These are phyloP conservation scores for Neofusicoccum umdonicola DNA, from an alignment of 2,329 filamentous ascomycete species.

Conservation along the genomic window DNA sequence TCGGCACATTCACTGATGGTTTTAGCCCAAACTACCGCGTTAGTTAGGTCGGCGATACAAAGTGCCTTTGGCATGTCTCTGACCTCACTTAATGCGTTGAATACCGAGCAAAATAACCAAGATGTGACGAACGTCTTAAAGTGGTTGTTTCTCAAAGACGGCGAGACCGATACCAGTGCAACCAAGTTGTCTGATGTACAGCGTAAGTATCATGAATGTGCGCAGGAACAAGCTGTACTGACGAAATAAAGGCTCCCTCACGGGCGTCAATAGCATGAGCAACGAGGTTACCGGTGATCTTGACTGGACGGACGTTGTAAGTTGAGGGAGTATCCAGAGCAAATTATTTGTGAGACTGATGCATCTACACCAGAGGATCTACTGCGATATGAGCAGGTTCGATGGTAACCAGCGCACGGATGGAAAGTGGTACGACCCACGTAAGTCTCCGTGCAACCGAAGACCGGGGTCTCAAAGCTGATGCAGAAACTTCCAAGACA, in stretches of 20 bases:
- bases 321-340: too few species aligned
- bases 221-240: not conserved
- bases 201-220: not conserved
- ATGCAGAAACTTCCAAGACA: not conserved
- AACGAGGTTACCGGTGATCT: not conserved
- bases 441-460: not conserved
- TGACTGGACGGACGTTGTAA: too few species aligned
- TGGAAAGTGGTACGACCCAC: not conserved
- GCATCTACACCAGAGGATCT: not conserved
- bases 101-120: not conserved
- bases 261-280: not conserved
- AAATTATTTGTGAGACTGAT: too few species aligned
- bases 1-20: not conserved
- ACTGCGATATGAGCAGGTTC: not conserved
- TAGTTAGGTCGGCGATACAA: not conserved
- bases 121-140: not conserved
- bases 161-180: not conserved
- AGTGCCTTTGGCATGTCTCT: not conserved
- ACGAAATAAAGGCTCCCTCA: not conserved
- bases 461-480: not conserved
- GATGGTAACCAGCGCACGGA: not conserved
- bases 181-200: not conserved
- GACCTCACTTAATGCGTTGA: not conserved
- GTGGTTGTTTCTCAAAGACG: not conserved
- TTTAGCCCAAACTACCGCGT: not conserved